Percentiles rank a stretch among this genome's conserved stretches.
phyloP scores from a whole-genome alignment of 140 eudicot species.

The Oenanthe javanica region DNA sequence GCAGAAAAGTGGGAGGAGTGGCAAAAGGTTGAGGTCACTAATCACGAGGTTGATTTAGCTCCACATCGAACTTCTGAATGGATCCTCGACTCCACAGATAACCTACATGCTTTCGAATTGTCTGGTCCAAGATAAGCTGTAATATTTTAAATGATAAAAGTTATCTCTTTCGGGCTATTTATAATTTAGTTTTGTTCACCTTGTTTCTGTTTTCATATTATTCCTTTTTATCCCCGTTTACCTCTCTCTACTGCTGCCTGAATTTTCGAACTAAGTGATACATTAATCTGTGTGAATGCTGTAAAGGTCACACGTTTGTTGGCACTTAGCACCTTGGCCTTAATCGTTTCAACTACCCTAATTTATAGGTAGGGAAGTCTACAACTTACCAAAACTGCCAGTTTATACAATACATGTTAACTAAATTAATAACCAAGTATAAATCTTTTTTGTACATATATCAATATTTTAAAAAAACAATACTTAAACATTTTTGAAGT shows the following conservation, averaged over 20 bases:
- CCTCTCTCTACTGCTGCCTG: neutral
- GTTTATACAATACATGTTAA: too few relatives aligned
- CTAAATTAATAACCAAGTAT: too few relatives aligned
- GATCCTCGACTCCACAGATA: slow-evolving; percentile 30
- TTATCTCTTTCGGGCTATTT: neutral
- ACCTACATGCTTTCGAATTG: slow-evolving; percentile 42
- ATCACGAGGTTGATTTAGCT: slow-evolving; percentile 41
- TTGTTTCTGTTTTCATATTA: neutral
- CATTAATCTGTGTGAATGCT: too few relatives aligned
- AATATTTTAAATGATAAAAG: neutral
- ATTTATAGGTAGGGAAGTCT: too few relatives aligned
- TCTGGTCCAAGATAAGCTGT: slow-evolving; percentile 46
- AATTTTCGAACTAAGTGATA: too few relatives aligned
- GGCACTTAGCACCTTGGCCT: neutral
- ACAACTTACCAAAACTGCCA: too few relatives aligned
- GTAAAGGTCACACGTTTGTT: neutral
- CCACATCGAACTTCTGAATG: slow-evolving; percentile 42
- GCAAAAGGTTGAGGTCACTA: slow-evolving; percentile 37
- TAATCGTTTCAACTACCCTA: neutral
- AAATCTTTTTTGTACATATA: too few relatives aligned
- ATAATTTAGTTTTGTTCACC: neutral
- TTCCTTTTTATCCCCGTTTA: too few relatives aligned
- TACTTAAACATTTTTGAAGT: too few relatives aligned
- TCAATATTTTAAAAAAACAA: too few relatives aligned
- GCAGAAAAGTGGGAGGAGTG: slow-evolving; percentile 58